These are phyloP conservation scores for Mycosphaerelloides madeirae DNA, from an alignment of 2,329 filamentous ascomycete genomes.

Conservation along the genomic window DNA sequence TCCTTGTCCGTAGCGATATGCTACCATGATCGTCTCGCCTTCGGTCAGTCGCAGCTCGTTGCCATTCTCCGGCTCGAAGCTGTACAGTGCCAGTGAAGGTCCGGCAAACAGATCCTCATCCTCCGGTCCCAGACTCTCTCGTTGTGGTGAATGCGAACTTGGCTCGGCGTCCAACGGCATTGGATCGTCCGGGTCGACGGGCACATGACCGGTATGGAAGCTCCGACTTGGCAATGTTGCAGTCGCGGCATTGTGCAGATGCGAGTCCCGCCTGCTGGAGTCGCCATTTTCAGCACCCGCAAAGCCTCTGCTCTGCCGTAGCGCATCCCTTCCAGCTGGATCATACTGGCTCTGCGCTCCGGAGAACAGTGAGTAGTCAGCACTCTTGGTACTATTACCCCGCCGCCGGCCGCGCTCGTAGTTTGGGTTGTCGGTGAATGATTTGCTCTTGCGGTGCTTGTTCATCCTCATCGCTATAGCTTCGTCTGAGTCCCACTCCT, in stretches of 20 bases:
- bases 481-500: conserved; percentile 17
- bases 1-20: conserved; percentile 90
- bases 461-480: conserved; percentile 16
- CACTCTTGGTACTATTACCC: conserved; percentile 35
- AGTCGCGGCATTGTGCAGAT: conserved; percentile 38
- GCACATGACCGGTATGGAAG: conserved; percentile 20
- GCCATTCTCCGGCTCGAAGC: conserved; percentile 92
- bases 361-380: conserved; percentile 16
- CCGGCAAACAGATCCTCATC: conserved; percentile 93
- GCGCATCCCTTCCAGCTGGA: conserved; percentile 28
- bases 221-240: conserved; percentile 27
- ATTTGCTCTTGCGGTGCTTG: conserved; percentile 41
- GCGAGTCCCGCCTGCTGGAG: conserved; percentile 43
- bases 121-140: conserved; percentile 53
- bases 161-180: conserved; percentile 29
- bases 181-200: conserved; percentile 17
- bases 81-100: conserved; percentile 90
- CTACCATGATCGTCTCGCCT: conserved; percentile 94
- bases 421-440: conserved; percentile 94
- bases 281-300: conserved; percentile 27
- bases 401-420: conserved; percentile 43
- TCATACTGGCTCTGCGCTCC: conserved; percentile 17
- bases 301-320: conserved; percentile 31
- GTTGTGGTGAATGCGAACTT: conserved; percentile 22
- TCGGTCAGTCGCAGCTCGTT: conserved; percentile 91